Conservation (phyloP, 208 protist species). For the Trypanosoma brucei region DNA sequence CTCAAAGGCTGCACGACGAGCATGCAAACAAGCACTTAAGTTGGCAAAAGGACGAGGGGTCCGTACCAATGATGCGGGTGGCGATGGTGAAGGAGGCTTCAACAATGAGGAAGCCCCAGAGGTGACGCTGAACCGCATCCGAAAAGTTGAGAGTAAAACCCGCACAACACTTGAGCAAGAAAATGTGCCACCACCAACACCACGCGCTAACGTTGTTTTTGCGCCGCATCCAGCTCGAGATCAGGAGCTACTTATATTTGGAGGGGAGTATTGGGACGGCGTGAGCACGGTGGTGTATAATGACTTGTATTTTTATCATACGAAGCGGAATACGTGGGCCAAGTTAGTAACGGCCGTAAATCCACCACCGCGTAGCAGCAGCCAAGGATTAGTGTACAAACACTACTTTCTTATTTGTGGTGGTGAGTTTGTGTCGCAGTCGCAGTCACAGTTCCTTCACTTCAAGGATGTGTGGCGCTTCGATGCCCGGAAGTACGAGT, state of each 20-base stretch:
- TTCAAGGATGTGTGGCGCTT: slow-evolving; percentile 90
- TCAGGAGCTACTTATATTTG: slow-evolving; percentile 85
- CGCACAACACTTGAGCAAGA: slow-evolving; percentile 58
- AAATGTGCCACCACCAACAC: slow-evolving; percentile 54
- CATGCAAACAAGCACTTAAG: slow-evolving; percentile 60
- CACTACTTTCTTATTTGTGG: slow-evolving; percentile 82
- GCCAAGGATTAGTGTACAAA: slow-evolving; percentile 81
- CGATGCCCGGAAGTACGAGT: slow-evolving; percentile 65
- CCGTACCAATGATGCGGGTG: slow-evolving; percentile 18
- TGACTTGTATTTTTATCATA: slow-evolving; percentile 84
- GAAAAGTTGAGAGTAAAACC: slow-evolving; percentile 66
- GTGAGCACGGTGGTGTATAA: slow-evolving; percentile 85
- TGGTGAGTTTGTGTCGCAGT: slow-evolving; percentile 90
- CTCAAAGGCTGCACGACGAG: slow-evolving; percentile 67
- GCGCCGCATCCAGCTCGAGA: slow-evolving; percentile 61
- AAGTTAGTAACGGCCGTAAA: slow-evolving; percentile 57
- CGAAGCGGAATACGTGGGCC: slow-evolving; percentile 62
- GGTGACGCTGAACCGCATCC: slow-evolving; percentile 73
- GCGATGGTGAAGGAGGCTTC: slow-evolving; percentile 27
- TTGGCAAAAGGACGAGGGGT: slow-evolving; percentile 33
- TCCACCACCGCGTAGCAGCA: slow-evolving; percentile 76
- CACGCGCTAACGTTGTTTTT: slow-evolving; percentile 82
- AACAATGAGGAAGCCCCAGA: slow-evolving; percentile 88
- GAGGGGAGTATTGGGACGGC: slow-evolving; percentile 88
- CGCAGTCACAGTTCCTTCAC: slow-evolving; percentile 90